Evolutionary conservation across 176 grass and related monocot genomes (phyloP), one percentile per base, ranked within the genome.

Genomic region (Triticum urartu): DNA sequence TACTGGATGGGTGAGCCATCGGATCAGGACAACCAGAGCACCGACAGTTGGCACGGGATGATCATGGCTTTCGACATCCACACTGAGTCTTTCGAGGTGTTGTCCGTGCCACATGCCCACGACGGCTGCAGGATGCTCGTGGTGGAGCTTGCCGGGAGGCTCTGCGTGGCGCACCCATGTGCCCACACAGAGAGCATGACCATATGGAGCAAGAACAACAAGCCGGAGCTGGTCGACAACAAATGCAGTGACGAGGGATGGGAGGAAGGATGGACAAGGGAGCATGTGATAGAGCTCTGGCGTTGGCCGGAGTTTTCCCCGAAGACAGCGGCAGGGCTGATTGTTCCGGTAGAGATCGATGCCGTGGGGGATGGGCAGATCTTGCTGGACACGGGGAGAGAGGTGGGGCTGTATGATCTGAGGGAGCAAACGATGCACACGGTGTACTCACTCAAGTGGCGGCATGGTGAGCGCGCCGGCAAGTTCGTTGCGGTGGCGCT

Each of bases 401-500:
- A 59, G 11, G 12, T 79, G 34, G 58, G 58, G 21, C 36, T 40
- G 21, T 79, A 79, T n/a, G 34, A 79, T 21, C 35, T 7, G 59
- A 39, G n/a, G 6, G 14, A 64, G 9, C 21, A 9, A 14, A 64
- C 58, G 4, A 20, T 64, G 59, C 34, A 79, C 21, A 26, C 3
- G 3, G n/a, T 79, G 77, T 79, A 14, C 54, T 79, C 77, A 7
- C 42, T 75, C 72, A 75, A 28, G 24, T 50, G 72, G 71, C 71
- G 3, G 21, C 11, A 12, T 5, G 71, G 43, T 26, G 22, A 75
- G 12, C 21, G 7, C 0, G 5, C 6, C 2, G 0, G 30, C 0
- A 70, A 39, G 34, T 52, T 75, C 43, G 5, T 74, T 22, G 5
- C 22, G 11, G n/a, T 6, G 40, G 21, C 39, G 40, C 1, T 48